Conservation (phyloP, 2,329 filamentous ascomycete genomes). For the Colletotrichum sublineola region DNA sequence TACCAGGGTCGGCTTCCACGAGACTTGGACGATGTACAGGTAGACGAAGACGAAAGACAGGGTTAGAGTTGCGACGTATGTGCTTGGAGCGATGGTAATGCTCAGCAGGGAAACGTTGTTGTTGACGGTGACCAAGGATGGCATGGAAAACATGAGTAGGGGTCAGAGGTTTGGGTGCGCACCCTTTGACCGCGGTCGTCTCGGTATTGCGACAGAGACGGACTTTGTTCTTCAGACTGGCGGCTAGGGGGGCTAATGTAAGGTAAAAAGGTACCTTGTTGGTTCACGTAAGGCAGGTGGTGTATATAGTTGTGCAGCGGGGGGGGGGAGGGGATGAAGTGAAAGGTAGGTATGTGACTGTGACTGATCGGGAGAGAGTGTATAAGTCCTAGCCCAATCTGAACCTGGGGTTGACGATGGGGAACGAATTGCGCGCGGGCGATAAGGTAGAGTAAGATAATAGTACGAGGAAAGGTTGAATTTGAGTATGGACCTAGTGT, state of each 20-base stretch:
- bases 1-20: conserved; percentile 41
- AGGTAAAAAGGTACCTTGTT: conserved; percentile 19
- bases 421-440: conserved; percentile 10
- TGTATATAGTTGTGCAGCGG: neutral
- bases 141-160: conserved; percentile 58
- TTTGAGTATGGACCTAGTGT: conserved; percentile 25
- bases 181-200: conserved; percentile 26
- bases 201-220: conserved; percentile 34
- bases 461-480: conserved; percentile 23
- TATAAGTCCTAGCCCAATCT: neutral
- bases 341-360: neutral
- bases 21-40: conserved; percentile 59
- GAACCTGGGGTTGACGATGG: conserved; percentile 11
- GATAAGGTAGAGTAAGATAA: conserved; percentile 12
- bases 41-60: conserved; percentile 65
- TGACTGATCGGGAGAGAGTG: conserved; percentile 3
- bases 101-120: conserved; percentile 73
- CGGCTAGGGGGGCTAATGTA: neutral
- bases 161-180: conserved; percentile 14
- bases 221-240: conserved; percentile 9
- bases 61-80: conserved; percentile 66
- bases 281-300: conserved; percentile 12
- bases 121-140: conserved; percentile 71
- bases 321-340: neutral
- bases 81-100: conserved; percentile 70